Evolutionary conservation across 2,329 filamentous ascomycete genomes (phyloP), one percentile per base, ranked within the genome.

Genomic region (Dothidotthia symphoricarpi): DNA sequence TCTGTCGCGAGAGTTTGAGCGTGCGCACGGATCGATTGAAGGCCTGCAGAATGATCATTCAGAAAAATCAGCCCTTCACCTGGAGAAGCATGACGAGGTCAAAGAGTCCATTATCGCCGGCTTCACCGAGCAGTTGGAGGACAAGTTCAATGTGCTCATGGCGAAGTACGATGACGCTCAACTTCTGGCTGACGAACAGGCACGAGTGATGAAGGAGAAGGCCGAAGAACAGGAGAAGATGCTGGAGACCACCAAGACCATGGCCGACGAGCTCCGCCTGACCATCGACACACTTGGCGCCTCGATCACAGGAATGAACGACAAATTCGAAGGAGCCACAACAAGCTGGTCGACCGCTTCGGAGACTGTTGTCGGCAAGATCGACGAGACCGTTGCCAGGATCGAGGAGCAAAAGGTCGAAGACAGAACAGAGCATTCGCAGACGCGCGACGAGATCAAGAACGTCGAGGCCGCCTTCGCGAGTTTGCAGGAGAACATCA

Each of bases 131-230:
- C 81, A 80, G 65, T 71, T 84, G 26, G 81, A 95, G 45, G 85
- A 89, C 57, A 89, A 88, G 61, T 81, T 96, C 52, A 78, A 79
- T 41, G 86, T 89, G 49, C 75, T 98, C 16, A 81, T 95, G 63
- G 74, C 77, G 51, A 96, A 94, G 64, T 94, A 95, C 58, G 90
- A 96, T 38, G 88, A 93, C 44, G 83, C 90, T 47, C 86, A 94
- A 58, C 71, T 77, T 14, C 73, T 81, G 6, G 77, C 88, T 19
- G 86, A 94, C 29, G 83, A 86, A 31, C 86, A 86, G 53, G 78
- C 82, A 32, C 82, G 83, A 49, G 77, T 83, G 24, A 80, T 82
- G 36, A 88, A 91, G 53, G 83, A 86, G 48, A 83, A 86, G 41
- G 82, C 87, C 22, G 70, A 78, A 24, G 79, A 85, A 48, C 82